phyloP scores from a whole-genome alignment of 371 early-diverging fungal species.

The Vairimorpha necatrix region DNA sequence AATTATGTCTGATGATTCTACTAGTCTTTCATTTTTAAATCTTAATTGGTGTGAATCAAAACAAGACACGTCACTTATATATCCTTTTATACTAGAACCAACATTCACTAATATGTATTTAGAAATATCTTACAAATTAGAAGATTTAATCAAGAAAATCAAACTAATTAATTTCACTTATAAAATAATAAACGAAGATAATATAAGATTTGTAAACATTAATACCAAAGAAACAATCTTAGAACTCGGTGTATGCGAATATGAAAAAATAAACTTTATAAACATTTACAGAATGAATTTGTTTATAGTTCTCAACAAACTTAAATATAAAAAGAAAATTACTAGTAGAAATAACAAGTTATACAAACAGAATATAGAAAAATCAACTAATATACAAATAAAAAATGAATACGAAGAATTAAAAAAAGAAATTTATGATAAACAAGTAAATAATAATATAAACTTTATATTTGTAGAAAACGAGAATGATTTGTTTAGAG shows the following conservation, averaged over 20 bases:
- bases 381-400: neutral
- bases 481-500: neutral
- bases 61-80: neutral
- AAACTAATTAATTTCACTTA: constrained; percentile 22
- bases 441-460: constrained; percentile 21
- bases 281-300: neutral
- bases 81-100: constrained; percentile 19
- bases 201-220: neutral
- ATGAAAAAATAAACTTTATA: constrained; percentile 14
- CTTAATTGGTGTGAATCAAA: constrained; percentile 5
- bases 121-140: constrained; percentile 14
- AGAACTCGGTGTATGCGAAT: constrained; percentile 9
- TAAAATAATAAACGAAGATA: constrained; percentile 6
- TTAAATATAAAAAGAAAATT: constrained; percentile 3
- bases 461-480: constrained; percentile 33
- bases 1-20: constrained; percentile 1
- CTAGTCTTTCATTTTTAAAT: constrained; percentile 23
- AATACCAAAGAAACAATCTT: neutral
- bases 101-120: constrained; percentile 13
- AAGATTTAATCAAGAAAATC: constrained; percentile 20
- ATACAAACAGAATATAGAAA: constrained; percentile 21
- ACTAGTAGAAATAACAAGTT: constrained; percentile 12
- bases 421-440: neutral
- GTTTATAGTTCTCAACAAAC: constrained; percentile 29
- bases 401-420: constrained; percentile 8